Conservation (phyloP, 768 basidiomycete species). For the Scleroderma citrinum region DNA sequence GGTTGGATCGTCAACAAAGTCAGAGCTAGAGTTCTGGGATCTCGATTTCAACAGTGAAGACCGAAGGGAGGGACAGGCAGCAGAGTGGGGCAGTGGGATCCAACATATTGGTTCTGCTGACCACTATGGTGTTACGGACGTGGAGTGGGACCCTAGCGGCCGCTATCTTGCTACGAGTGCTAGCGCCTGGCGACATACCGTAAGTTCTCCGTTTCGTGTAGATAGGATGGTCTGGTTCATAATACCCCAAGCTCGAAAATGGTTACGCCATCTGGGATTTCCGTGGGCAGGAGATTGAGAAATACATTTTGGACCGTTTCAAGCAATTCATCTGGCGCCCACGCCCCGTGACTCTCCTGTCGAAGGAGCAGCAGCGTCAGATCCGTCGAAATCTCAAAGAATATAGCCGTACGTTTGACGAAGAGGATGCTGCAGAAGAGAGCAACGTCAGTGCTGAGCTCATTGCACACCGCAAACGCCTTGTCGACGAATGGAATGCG, state of each 20-base stretch:
- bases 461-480: conserved; percentile 79
- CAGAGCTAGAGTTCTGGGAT: conserved; percentile 98
- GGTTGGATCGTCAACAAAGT: conserved; percentile 91
- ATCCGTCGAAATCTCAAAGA: conserved; percentile 88
- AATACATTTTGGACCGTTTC: conserved; percentile 87
- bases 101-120: conserved; percentile 82
- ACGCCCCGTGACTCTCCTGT: conserved; percentile 81
- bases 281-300: conserved; percentile 91
- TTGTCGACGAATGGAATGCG: conserved; percentile 99
- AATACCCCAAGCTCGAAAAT: conserved; percentile 74
- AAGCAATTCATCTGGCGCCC: conserved; percentile 99
- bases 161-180: conserved; percentile 91
- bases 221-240: conserved; percentile 3
- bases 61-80: conserved; percentile 38
- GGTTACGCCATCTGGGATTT: conserved; percentile 98
- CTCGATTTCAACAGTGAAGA: conserved; percentile 79
- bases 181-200: conserved; percentile 92
- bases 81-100: conserved; percentile 83
- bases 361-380: conserved; percentile 81
- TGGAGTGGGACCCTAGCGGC: conserved; percentile 98
- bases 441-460: conserved; percentile 93
- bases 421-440: conserved; percentile 95
- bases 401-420: conserved; percentile 88
- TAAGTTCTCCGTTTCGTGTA: conserved; percentile 33
- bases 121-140: conserved; percentile 95